phyloP scores from a whole-genome alignment of 306 rosid genomes.

The Sicyos baderoa region DNA sequence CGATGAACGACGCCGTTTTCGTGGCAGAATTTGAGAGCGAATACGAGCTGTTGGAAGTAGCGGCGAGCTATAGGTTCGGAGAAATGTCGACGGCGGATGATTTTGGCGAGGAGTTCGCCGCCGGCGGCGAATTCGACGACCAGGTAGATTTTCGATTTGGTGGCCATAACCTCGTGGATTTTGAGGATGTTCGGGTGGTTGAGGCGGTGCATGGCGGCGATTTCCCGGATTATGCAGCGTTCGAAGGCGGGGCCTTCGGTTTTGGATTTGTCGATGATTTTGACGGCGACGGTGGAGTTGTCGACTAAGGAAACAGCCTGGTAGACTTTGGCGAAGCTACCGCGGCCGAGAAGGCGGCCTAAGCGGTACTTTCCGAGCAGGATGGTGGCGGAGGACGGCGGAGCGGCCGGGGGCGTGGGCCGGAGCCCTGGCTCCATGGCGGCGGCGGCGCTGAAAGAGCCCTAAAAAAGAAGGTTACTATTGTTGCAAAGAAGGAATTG shows the following conservation, averaged over 20 bases:
- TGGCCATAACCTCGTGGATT: slow-evolving; percentile 73
- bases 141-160: slow-evolving; percentile 66
- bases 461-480: neutral
- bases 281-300: slow-evolving; percentile 51
- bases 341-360: slow-evolving; percentile 54
- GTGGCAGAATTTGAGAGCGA: slow-evolving; percentile 65
- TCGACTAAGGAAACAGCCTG: slow-evolving; percentile 50
- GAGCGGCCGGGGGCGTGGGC: neutral
- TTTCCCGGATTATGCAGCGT: slow-evolving; percentile 55
- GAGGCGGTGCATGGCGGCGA: slow-evolving; percentile 76
- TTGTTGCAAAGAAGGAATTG: neutral
- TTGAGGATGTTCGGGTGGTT: slow-evolving; percentile 54
- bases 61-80: slow-evolving; percentile 41
- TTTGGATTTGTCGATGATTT: slow-evolving; percentile 60
- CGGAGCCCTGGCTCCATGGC: slow-evolving; percentile 39
- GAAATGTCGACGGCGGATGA: slow-evolving; percentile 39
- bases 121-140: slow-evolving; percentile 69
- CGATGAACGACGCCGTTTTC: slow-evolving; percentile 70
- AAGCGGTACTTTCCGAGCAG: slow-evolving; percentile 55
- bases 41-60: slow-evolving; percentile 70
- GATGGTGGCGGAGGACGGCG: slow-evolving; percentile 13
- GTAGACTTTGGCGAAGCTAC: slow-evolving; percentile 79
- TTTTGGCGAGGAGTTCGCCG: slow-evolving; percentile 59
- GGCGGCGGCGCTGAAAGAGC: neutral
- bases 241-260: slow-evolving; percentile 42